A percentile compares a stretch with the other conserved stretches of the same genome.
Evolutionary conservation across 768 basidiomycete genomes (phyloP).

Genomic region (Hygrophoropsis aurantiaca): DNA sequence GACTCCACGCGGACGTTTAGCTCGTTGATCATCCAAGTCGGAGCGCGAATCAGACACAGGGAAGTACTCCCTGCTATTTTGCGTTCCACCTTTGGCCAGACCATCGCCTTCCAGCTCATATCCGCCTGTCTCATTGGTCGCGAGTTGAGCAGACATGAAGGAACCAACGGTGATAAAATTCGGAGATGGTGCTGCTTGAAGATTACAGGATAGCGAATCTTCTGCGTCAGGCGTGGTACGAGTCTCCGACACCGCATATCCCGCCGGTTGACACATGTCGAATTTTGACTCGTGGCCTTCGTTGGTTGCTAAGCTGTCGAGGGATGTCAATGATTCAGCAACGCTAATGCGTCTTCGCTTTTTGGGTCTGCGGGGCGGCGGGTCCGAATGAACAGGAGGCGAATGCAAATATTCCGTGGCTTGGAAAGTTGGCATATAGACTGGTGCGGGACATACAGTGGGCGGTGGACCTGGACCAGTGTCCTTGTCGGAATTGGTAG

Average conservation of each 20-base stretch:
- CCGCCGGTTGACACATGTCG: neutral
- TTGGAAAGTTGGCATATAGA: conserved; percentile 42
- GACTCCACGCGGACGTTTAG: conserved; percentile 21
- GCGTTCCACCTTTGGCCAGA: conserved; percentile 8
- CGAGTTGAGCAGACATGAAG: conserved; percentile 24
- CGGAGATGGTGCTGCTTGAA: conserved; percentile 31
- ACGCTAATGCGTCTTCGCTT: conserved; percentile 37
- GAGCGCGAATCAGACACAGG: conserved; percentile 36
- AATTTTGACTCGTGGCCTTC: too few species aligned
- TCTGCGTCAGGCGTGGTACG: conserved; percentile 32
- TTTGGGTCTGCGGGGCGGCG: conserved; percentile 26
- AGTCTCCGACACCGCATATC: conserved; percentile 18
- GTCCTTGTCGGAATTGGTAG: conserved; percentile 36
- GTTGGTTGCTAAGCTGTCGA: conserved; percentile 19
- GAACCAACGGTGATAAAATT: conserved; percentile 24
- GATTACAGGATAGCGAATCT: conserved; percentile 31
- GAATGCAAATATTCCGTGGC: conserved; percentile 37
- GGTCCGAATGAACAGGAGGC: conserved; percentile 29
- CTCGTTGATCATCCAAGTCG: conserved; percentile 25
- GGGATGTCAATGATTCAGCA: conserved; percentile 34
- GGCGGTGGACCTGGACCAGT: conserved; percentile 26
- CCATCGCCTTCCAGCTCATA: conserved; percentile 26
- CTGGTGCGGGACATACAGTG: conserved; percentile 23
- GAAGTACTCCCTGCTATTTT: conserved; percentile 32
- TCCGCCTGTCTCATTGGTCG: conserved; percentile 22